These are phyloP conservation scores for Rhodocollybia butyracea DNA, from an alignment of 768 basidiomycete genomes.

Conservation along the genomic window DNA sequence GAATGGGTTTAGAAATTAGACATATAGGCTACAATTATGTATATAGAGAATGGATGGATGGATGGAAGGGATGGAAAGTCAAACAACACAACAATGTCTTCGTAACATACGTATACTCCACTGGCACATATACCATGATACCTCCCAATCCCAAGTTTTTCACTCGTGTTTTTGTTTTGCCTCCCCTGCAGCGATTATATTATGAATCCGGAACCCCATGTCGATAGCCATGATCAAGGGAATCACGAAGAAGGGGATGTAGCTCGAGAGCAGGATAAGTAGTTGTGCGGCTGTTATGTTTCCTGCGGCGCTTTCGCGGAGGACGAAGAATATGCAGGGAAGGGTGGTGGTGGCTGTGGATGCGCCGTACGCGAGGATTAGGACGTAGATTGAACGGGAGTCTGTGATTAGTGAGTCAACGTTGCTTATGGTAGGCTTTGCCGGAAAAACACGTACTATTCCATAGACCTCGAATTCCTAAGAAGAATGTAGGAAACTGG, in stretches of 20 bases:
- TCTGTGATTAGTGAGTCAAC: conserved; percentile 27
- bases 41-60: neutral
- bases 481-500: conserved; percentile 74
- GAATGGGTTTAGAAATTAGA: neutral
- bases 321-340: conserved; percentile 60
- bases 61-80: no score
- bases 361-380: conserved; percentile 72
- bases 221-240: conserved; percentile 56
- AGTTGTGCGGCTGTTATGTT: conserved; percentile 27
- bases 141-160: neutral
- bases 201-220: conserved; percentile 32
- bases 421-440: neutral
- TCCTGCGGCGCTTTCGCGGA: conserved; percentile 39
- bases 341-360: conserved; percentile 77
- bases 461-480: conserved; percentile 63
- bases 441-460: conserved; percentile 34
- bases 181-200: neutral
- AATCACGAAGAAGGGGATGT: conserved; percentile 59
- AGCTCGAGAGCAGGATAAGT: conserved; percentile 45
- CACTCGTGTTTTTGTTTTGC: neutral
- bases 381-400: conserved; percentile 49
- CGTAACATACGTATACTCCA: neutral
- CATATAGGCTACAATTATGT: neutral
- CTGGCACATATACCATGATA: no score
- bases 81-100: no score